These are phyloP conservation scores for Plicaturopsis crispa DNA, from an alignment of 768 basidiomycete species.

Conservation along the genomic window DNA sequence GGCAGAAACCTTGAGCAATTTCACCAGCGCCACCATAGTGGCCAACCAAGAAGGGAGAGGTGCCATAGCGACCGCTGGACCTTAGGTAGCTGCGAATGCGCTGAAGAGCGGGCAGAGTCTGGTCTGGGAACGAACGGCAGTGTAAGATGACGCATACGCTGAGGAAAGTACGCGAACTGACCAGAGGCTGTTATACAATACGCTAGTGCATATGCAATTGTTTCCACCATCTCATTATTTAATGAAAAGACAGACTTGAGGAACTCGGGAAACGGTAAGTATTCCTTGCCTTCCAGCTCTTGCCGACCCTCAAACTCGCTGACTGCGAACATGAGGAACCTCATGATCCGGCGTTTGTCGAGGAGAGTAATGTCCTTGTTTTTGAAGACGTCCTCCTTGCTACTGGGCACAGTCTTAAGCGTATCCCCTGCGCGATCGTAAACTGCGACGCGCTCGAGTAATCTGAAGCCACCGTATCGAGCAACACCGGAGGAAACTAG, in stretches of 20 bases:
- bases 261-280: constrained; percentile 53
- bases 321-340: constrained; percentile 77
- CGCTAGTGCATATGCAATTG: constrained; percentile 74
- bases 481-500: constrained; percentile 80
- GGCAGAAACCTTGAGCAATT: constrained; percentile 85
- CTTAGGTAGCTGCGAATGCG: constrained; percentile 69
- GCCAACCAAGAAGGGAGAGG: constrained; percentile 84
- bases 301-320: constrained; percentile 62
- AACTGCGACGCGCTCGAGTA: constrained; percentile 65
- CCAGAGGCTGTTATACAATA: constrained; percentile 56
- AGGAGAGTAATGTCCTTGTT: constrained; percentile 65
- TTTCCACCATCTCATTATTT: constrained; percentile 43
- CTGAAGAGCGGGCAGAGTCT: constrained; percentile 54
- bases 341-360: constrained; percentile 89
- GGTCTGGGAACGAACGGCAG: constrained; percentile 37
- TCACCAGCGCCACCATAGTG: constrained; percentile 94
- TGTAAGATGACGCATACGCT: constrained; percentile 1
- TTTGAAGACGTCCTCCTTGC: constrained; percentile 92
- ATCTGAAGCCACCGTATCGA: constrained; percentile 84
- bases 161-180: constrained; percentile 20
- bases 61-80: constrained; percentile 82
- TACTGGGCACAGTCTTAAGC: constrained; percentile 69
- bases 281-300: constrained; percentile 50
- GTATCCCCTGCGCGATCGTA: constrained; percentile 36
- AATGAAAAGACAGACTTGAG: constrained; percentile 60